Base-by-base conservation (phyloP, 1,284 basidiomycete species). In the Entoloma clypeatum region DNA sequence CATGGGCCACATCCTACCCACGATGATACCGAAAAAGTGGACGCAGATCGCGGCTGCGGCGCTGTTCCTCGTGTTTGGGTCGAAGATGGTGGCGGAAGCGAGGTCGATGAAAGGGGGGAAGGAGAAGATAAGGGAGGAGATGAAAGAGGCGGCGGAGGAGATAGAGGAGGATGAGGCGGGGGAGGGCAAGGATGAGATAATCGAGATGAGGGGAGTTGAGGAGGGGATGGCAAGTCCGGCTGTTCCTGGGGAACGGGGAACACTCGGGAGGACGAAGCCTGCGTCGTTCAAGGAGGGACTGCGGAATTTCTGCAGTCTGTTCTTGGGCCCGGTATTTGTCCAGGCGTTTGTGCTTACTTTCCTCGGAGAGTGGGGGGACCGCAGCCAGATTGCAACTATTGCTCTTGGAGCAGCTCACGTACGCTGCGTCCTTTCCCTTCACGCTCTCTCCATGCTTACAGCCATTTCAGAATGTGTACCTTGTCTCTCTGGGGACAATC, bases 341-440 rank as follows among this genome's bases (percentile, higher is more conserved):
- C 94, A 99, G 64, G 83, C 92, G 0, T 99, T 99, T 54, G 69
- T 95, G 26, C 72, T 99, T 43, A 98, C 95, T 0, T 99, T 99
- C 65, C 72, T 99, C 8, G 96, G 94, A 16, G 95, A 99, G 64
- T 99, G 95, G 95, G 96, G 95, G 1, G 96, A 99, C 65, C 71
- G 95, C 31, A 93, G 89, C 58, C 96, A 99, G 67, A 95, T 99
- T 54, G 89, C 96, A 0, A 99, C 95, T 0, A 97, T 99, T 51
- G 94, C 92, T 2, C 73, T 99, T 35, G 96, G 89, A 1, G 94
- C 95, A 24, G 92, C 95, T 17, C 92, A 98, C 69, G 94, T 97
- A n/a, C n/a, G n/a, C 19, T 8, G 10, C 30, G 16, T 30, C 18
- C 2, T 11, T 36, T 47, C 45, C 9, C 24, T 43, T 39, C 44